These are phyloP conservation scores for Actinidia arguta DNA, from an alignment of 179 eudicot genomes.

Conservation along the genomic window DNA sequence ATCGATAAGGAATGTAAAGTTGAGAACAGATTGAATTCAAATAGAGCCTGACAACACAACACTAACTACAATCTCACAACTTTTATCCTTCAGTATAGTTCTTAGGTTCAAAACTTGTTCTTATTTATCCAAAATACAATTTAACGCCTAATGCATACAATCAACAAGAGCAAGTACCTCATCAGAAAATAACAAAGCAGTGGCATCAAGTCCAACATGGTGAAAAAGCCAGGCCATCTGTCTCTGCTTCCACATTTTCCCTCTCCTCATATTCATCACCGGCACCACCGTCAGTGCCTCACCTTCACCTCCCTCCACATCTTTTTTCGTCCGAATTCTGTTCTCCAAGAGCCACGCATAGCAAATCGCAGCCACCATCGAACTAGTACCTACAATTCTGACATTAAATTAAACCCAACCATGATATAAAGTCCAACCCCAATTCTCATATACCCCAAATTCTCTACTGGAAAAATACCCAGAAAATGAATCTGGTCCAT, in stretches of 20 bases:
- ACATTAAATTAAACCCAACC: background rate
- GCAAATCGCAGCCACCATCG: slow-evolving; percentile 62
- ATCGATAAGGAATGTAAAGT: background rate
- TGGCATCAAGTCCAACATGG: slow-evolving; percentile 50
- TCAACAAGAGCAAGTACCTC: slow-evolving; percentile 38
- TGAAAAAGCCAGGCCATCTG: slow-evolving; percentile 61
- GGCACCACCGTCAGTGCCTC: slow-evolving; percentile 38
- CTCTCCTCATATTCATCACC: slow-evolving; percentile 50
- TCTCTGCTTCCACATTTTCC: slow-evolving; percentile 54
- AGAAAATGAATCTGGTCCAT: no score
- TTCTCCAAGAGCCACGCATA: slow-evolving; percentile 58
- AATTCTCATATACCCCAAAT: no score
- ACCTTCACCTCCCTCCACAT: slow-evolving; percentile 14
- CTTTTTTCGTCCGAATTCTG: slow-evolving; percentile 27
- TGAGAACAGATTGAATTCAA: background rate
- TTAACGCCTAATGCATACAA: no score
- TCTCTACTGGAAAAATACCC: no score
- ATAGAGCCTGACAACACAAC: background rate
- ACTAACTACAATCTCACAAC: background rate
- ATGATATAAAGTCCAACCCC: background rate
- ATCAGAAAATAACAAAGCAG: slow-evolving; percentile 49
- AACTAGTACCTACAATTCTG: slow-evolving; percentile 48
- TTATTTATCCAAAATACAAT: no score
- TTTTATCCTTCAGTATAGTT: background rate
- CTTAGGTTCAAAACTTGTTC: background rate